Base-by-base conservation (phyloP, 345 rosid genomes). In the Dimocarpus longan region DNA sequence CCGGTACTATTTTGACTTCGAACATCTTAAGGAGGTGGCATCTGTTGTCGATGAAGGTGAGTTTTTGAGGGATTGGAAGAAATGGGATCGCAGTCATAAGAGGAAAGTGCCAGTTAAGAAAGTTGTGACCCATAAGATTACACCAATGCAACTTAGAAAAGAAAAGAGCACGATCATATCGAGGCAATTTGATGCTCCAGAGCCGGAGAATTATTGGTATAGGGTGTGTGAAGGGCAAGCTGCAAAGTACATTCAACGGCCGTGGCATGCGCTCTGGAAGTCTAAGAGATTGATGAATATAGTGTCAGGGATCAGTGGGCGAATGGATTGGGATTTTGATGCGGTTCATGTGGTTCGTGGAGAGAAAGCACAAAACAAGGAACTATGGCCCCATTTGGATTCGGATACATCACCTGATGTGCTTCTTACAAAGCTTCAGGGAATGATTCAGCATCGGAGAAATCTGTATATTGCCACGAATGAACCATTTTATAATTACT, bases 321-420 rank as follows among this genome's bases (percentile, higher is more conserved):
- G 74, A 78, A 92, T 94, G 99, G 98, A 96, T 81, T 96, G 99
- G 98, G 97, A 96, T 73, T 94, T 92, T 68, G 95, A 93, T 77
- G 92, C 94, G 0, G 96, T 86, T 80, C 99, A 94, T 67, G 97
- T 96, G 43, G 94, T 93, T 70, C 89, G 99, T 77, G 98, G 99
- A 24, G 98, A 93, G 84, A 96, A 93, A 80, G 97, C 95, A 1
- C 83, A 86, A 71, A 90, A 96, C 78, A 96, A 90, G 87, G 89
- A 83, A 77, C 90, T 91, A 0, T 96, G 99, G 98, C 94, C 99
- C 18, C 95, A 89, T 81, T 68, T 96, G 83, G 97, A 94, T 82
- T 82, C 86, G 2, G 97, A 94, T 80, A 93, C 99, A 22, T 89
- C 97, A 67, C 97, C 98, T 1, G 97, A 94, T 73, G 86, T 89